A percentile compares a stretch with the other conserved stretches of the same genome.
Evolutionary conservation across 495 filamentous ascomycete species (phyloP).

Genomic region (Daldinia grandis): DNA sequence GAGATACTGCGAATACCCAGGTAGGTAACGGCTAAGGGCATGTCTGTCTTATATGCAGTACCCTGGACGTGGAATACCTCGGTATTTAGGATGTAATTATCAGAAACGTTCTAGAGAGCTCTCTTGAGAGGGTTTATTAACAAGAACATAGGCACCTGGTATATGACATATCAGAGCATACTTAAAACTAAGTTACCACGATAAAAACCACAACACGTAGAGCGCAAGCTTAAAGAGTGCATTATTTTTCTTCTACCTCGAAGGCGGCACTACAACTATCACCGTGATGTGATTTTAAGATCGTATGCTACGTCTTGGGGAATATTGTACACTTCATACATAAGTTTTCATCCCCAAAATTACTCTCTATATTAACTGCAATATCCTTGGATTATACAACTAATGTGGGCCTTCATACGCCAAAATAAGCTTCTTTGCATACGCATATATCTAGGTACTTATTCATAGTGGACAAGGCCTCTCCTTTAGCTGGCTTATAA

Average conservation of each 20-base stretch:
- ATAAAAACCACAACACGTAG: neutral
- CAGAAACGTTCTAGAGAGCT: no score
- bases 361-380: neutral
- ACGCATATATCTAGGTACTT: no score
- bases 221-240: neutral
- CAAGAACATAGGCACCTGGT: no score
- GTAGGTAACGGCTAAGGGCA: no score
- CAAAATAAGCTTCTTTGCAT: neutral
- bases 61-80: no score
- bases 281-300: neutral
- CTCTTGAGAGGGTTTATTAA: no score
- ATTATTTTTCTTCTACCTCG: neutral
- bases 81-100: no score
- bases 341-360: neutral
- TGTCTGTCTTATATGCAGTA: no score
- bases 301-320: neutral
- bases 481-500: no score
- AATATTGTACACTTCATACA: neutral
- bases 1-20: no score
- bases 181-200: neutral
- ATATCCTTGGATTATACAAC: neutral
- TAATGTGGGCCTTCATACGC: neutral
- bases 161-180: neutral
- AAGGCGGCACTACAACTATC: neutral
- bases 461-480: no score